Evolutionary conservation across 768 basidiomycete species (phyloP).

Genomic region (Suillus placidus): DNA sequence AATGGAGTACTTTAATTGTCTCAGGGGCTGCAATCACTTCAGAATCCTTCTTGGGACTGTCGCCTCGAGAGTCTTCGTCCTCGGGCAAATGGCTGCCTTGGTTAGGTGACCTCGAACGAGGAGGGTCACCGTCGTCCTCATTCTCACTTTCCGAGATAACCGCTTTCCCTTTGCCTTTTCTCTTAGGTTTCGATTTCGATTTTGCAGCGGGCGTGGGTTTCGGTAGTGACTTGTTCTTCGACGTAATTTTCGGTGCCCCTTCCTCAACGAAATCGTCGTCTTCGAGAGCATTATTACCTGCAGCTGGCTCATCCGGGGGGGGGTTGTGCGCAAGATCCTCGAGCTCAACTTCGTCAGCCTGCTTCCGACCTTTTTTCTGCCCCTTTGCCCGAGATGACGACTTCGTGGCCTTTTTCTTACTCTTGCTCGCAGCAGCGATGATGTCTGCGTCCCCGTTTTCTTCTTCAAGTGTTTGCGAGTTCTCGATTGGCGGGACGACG

Average conservation of each 20-base stretch:
- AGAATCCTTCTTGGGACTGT: background rate
- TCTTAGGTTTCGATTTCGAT: constrained; percentile 32
- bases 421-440: constrained; percentile 6
- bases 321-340: constrained; percentile 14
- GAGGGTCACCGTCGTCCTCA: constrained; percentile 13
- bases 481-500: constrained; percentile 17
- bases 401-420: constrained; percentile 25
- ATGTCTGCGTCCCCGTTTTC: background rate
- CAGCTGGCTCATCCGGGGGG: background rate
- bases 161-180: constrained; percentile 34
- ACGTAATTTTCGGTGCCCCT: constrained; percentile 1
- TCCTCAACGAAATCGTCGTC: constrained; percentile 7
- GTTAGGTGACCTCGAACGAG: background rate
- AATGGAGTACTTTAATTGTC: constrained; percentile 19
- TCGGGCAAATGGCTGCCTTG: background rate
- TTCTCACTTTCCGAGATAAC: constrained; percentile 32
- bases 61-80: background rate
- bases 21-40: background rate
- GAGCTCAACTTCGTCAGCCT: constrained; percentile 22
- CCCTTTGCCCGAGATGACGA: constrained; percentile 27
- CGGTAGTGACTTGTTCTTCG: constrained; percentile 25
- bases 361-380: constrained; percentile 31
- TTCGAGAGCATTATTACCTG: constrained; percentile 2
- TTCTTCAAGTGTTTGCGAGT: background rate
- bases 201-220: constrained; percentile 10